Percentiles rank a stretch among this genome's conserved stretches.
These are phyloP conservation scores for Carex scoparia DNA, from an alignment of 176 grass and related monocot genomes.

Conservation along the genomic window DNA sequence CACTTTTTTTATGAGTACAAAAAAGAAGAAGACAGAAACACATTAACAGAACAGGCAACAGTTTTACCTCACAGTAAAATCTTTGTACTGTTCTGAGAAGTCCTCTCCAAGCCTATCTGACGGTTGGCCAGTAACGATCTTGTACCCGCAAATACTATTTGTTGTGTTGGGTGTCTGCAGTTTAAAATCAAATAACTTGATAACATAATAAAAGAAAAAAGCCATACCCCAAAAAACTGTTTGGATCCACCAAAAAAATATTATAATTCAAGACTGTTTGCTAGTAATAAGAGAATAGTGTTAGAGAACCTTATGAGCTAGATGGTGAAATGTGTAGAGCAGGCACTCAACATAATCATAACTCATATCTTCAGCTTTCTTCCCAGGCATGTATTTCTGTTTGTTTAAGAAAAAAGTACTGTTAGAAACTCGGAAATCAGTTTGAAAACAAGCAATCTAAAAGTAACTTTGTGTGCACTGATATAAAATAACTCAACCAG, in stretches of 20 bases:
- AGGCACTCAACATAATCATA: constrained; percentile 84
- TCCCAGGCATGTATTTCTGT: constrained; percentile 93
- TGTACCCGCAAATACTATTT: constrained; percentile 97
- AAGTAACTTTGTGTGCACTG: neutral
- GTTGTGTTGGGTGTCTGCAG: constrained; percentile 94
- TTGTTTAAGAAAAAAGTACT: constrained; percentile 20
- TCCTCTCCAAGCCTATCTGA: constrained; percentile 98
- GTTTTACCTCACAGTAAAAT: constrained; percentile 84
- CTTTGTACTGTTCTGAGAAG: constrained; percentile 83
- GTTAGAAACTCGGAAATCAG: neutral
- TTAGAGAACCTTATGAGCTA: constrained; percentile 77
- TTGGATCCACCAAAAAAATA: constrained; percentile 1
- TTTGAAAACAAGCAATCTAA: constrained; percentile 2
- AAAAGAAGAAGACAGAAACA: neutral
- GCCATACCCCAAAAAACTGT: neutral
- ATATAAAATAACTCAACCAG: neutral
- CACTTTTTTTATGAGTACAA: neutral
- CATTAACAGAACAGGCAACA: constrained; percentile 6
- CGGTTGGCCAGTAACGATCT: constrained; percentile 97
- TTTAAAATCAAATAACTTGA: constrained; percentile 12
- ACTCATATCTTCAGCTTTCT: constrained; percentile 78
- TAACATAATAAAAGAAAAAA: constrained; percentile 29
- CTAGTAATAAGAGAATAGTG: constrained; percentile 7
- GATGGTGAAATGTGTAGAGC: constrained; percentile 93
- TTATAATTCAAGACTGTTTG: constrained; percentile 22